Conservation (phyloP, 208 protist genomes). For the Tritrichomonas musculus region DNA sequence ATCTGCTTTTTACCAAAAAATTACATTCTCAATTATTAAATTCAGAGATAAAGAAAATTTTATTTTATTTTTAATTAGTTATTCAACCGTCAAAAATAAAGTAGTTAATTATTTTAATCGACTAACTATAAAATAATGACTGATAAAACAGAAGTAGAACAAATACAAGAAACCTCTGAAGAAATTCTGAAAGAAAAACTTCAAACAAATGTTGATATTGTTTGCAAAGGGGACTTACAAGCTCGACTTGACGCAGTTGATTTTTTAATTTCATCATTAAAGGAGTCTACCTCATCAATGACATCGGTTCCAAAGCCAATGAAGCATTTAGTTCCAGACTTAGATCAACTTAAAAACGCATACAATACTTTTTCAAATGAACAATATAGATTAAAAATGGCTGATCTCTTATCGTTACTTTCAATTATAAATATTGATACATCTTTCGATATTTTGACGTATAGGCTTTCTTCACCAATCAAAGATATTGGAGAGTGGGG, state of each 20-base stretch:
- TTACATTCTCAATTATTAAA: too few relatives aligned
- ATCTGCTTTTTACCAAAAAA: too few relatives aligned
- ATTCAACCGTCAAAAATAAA: too few relatives aligned
- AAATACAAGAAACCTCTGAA: not conserved
- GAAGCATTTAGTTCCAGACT: slow-evolving; percentile 93
- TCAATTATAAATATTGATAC: slow-evolving; percentile 37
- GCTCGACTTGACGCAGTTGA: slow-evolving; percentile 62
- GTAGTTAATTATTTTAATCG: too few relatives aligned
- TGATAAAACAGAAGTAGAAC: not conserved
- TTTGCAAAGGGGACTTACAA: not conserved
- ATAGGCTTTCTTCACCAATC: slow-evolving; percentile 80
- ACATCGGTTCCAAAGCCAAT: slow-evolving; percentile 97
- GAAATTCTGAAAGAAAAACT: slow-evolving; percentile 18
- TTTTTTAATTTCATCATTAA: slow-evolving; percentile 76
- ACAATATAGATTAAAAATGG: slow-evolving; percentile 51
- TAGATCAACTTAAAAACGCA: slow-evolving; percentile 70
- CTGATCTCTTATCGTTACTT: slow-evolving; percentile 47
- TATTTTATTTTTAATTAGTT: too few relatives aligned
- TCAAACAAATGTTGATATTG: not conserved
- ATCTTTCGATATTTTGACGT: slow-evolving; percentile 69
- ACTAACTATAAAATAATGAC: too few relatives aligned
- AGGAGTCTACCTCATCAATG: slow-evolving; percentile 85
- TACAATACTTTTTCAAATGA: slow-evolving; percentile 55
- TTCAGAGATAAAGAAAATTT: too few relatives aligned
- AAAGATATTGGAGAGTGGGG: slow-evolving; percentile 89